These are phyloP conservation scores for Stagonosporopsis tanaceti DNA, from an alignment of 2,329 filamentous ascomycete genomes.

Conservation along the genomic window DNA sequence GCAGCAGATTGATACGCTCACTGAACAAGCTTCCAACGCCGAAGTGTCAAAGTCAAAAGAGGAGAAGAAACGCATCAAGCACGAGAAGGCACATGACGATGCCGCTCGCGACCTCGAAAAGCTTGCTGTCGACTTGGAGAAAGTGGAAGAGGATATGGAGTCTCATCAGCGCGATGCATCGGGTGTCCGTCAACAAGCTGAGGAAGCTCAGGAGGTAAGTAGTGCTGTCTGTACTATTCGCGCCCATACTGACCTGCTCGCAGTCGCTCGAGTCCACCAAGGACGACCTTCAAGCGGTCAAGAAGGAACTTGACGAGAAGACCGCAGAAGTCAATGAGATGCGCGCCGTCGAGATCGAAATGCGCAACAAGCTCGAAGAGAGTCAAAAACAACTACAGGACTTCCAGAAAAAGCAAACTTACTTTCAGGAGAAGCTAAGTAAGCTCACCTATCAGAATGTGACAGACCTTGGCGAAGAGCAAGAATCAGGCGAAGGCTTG, in stretches of 20 bases:
- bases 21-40: slow-evolving; percentile 82
- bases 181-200: slow-evolving; percentile 74
- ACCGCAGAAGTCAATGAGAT: slow-evolving; percentile 60
- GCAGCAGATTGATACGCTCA: slow-evolving; percentile 80
- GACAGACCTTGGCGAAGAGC: slow-evolving; percentile 64
- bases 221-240: background rate
- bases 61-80: slow-evolving; percentile 88
- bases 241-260: slow-evolving; percentile 28
- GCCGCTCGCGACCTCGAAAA: slow-evolving; percentile 80
- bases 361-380: slow-evolving; percentile 97
- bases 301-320: slow-evolving; percentile 86
- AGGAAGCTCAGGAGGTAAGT: slow-evolving; percentile 76
- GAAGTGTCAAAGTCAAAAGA: slow-evolving; percentile 92
- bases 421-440: slow-evolving; percentile 89
- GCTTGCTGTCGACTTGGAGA: slow-evolving; percentile 75
- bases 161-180: slow-evolving; percentile 79
- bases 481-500: slow-evolving; percentile 60
- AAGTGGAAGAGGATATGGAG: slow-evolving; percentile 78
- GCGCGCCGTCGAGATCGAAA: slow-evolving; percentile 83
- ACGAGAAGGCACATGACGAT: slow-evolving; percentile 82
- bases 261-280: slow-evolving; percentile 78
- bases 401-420: slow-evolving; percentile 81
- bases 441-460: slow-evolving; percentile 87
- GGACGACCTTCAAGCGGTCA: slow-evolving; percentile 78
- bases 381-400: slow-evolving; percentile 88